These are phyloP conservation scores for Pyrenochaeta sp. DNA, from an alignment of 2,329 filamentous ascomycete genomes.

Conservation along the genomic window DNA sequence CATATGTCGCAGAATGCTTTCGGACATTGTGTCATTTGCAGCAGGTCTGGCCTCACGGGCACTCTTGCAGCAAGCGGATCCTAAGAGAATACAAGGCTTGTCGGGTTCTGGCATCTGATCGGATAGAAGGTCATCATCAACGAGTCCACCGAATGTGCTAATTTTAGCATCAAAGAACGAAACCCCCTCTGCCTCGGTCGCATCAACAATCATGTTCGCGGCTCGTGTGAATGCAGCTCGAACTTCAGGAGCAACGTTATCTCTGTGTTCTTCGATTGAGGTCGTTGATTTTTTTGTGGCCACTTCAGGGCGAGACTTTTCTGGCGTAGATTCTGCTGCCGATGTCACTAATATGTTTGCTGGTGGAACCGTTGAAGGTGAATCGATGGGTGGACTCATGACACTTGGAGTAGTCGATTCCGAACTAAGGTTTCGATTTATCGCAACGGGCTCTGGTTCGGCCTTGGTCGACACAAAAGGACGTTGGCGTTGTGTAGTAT, in stretches of 20 bases:
- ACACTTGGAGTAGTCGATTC: conserved; percentile 26
- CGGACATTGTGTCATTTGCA: conserved; percentile 33
- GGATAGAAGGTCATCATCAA: conserved; percentile 44
- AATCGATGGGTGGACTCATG: conserved; percentile 22
- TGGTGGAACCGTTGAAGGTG: conserved; percentile 25
- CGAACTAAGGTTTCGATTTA: conserved; percentile 26
- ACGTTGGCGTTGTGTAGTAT: conserved; percentile 26
- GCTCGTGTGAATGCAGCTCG: conserved; percentile 44
- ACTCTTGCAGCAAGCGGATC: conserved; percentile 32
- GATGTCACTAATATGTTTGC: conserved; percentile 29
- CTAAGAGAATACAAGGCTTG: conserved; percentile 43
- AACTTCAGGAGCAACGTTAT: conserved; percentile 39
- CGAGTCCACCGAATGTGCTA: conserved; percentile 46
- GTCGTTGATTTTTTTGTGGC: conserved; percentile 33
- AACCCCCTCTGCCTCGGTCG: conserved; percentile 46
- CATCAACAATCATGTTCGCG: conserved; percentile 49
- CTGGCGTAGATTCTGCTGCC: conserved; percentile 29
- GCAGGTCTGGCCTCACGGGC: conserved; percentile 14
- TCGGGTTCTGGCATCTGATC: conserved; percentile 41
- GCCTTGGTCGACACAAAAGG: conserved; percentile 21
- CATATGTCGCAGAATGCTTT: conserved; percentile 42
- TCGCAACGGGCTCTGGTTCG: conserved; percentile 20
- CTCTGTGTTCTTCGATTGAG: conserved; percentile 27
- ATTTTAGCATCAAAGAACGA: conserved; percentile 50
- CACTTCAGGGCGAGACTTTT: conserved; percentile 21